Evolutionary conservation across 2,329 filamentous ascomycete genomes (phyloP), one percentile per base, ranked within the genome.

Genomic region (Trichoderma atrobrunneum): DNA sequence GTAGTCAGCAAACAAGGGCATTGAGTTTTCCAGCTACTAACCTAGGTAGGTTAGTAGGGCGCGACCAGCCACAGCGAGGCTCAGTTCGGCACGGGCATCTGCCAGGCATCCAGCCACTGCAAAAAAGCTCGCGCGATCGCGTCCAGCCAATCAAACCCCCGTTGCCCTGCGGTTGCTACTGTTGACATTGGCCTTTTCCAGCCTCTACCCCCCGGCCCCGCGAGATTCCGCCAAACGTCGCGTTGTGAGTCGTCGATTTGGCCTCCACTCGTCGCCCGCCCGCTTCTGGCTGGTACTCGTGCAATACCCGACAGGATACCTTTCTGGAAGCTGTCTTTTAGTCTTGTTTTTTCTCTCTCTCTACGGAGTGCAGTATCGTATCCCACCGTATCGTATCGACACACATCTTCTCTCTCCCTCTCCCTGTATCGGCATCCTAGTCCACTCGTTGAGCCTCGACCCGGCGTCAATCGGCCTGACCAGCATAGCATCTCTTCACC

Each of bases 121-220:
- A 26, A 73, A 74, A 75, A 72, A 69, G 62, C 59, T 64, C 65
- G 71, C 72, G 74, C 74, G 74, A 64, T 56, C 72, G 72, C 72
- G 72, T 66, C 36, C 26, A 72, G 73, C 86, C 85, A 88, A 87
- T 87, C 70, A 80, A 28, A 76, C 51, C 5, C 16, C 77, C 78
- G 89, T 91, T 91, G 88, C 87, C 76, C 80, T 76, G 86, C 80
- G 78, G 87, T 89, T 88, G 85, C 83, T 78, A 80, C 75, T 88
- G 85, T 88, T 88, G 84, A 87, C 74, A 65, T 76, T 74, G 75
- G 73, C 73, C 72, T 63, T 72, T 74, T 72, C 63, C 56, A 62
- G 67, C 65, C 73, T 74, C 76, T 76, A 76, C 75, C 76, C 75
- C 73, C 73, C 62, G 34, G 63, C 43, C 51, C 70, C 74, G 73